phyloP scores from a whole-genome alignment of 106 monocot species.

The Phalaenopsis aphrodite region DNA sequence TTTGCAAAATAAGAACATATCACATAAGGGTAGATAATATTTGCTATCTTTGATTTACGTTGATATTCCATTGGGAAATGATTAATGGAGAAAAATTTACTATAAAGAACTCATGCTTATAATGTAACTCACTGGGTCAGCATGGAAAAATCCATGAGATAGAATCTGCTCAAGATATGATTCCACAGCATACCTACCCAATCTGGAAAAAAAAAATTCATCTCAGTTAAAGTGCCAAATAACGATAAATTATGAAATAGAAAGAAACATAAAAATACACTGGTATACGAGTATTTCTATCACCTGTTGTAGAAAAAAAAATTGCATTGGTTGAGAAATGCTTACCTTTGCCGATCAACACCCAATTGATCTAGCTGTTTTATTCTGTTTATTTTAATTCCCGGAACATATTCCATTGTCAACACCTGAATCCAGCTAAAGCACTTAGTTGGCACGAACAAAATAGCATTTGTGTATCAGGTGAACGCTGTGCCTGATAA shows the following conservation, averaged over 20 bases:
- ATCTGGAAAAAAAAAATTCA: conserved; percentile 29
- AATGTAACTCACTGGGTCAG: conserved; percentile 73
- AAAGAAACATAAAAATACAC: not conserved
- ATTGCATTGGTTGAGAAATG: conserved; percentile 10
- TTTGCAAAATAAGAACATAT: not conserved
- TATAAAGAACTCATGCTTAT: not conserved
- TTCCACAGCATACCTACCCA: conserved; percentile 95
- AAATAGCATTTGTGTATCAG: not conserved
- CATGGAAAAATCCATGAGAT: conserved; percentile 99
- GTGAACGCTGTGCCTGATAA: not conserved
- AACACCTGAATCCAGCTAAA: conserved; percentile 50
- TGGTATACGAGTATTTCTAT: not conserved
- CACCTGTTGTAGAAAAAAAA: not conserved
- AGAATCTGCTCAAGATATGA: conserved; percentile 97
- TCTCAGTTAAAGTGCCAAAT: not conserved
- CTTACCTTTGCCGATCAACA: conserved; percentile 93
- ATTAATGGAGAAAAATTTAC: not conserved
- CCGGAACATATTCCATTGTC: conserved; percentile 98
- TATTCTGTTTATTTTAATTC: conserved; percentile 98
- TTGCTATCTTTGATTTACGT: not conserved
- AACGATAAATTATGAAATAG: not conserved
- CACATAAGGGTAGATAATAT: not conserved
- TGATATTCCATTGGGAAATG: not conserved
- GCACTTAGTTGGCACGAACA: not conserved
- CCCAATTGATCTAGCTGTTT: conserved; percentile 93